These are phyloP conservation scores for Moesziomyces aphidis DNA, from an alignment of 1,284 basidiomycete genomes.

Conservation along the genomic window DNA sequence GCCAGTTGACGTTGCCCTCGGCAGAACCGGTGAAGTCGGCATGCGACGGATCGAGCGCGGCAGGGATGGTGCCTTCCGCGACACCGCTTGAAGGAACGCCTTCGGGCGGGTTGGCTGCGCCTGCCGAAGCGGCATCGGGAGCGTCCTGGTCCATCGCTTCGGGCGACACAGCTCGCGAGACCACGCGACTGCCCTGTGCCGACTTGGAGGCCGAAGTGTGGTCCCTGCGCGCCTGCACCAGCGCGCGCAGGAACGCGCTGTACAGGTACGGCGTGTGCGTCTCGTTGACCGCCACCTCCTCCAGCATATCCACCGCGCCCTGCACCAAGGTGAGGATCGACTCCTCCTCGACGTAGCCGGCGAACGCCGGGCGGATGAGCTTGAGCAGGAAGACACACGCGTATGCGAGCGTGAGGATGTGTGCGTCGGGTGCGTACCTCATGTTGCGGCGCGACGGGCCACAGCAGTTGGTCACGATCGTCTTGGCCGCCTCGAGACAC, in stretches of 20 bases:
- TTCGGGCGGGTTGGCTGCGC: neutral
- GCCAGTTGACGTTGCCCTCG: slow-evolving; percentile 36
- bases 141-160: slow-evolving; percentile 14
- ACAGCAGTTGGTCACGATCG: slow-evolving; percentile 52
- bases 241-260: slow-evolving; percentile 57
- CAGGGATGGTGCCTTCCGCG: slow-evolving; percentile 2
- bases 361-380: slow-evolving; percentile 84
- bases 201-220: slow-evolving; percentile 42
- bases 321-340: slow-evolving; percentile 79
- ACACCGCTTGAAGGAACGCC: neutral
- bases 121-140: slow-evolving; percentile 1
- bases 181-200: slow-evolving; percentile 38
- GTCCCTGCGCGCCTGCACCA: slow-evolving; percentile 59
- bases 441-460: slow-evolving; percentile 70
- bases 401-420: slow-evolving; percentile 90
- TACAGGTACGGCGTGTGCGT: slow-evolving; percentile 65
- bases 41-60: slow-evolving; percentile 10
- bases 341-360: slow-evolving; percentile 75
- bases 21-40: slow-evolving; percentile 6
- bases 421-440: slow-evolving; percentile 87
- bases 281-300: slow-evolving; percentile 60
- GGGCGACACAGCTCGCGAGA: slow-evolving; percentile 42
- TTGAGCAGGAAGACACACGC: slow-evolving; percentile 74
- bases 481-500: slow-evolving; percentile 64
- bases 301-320: slow-evolving; percentile 77